A percentile compares a stretch with the other conserved stretches of the same genome.
Evolutionary conservation across 768 basidiomycete species (phyloP).

Genomic region (Mycena polygramma): DNA sequence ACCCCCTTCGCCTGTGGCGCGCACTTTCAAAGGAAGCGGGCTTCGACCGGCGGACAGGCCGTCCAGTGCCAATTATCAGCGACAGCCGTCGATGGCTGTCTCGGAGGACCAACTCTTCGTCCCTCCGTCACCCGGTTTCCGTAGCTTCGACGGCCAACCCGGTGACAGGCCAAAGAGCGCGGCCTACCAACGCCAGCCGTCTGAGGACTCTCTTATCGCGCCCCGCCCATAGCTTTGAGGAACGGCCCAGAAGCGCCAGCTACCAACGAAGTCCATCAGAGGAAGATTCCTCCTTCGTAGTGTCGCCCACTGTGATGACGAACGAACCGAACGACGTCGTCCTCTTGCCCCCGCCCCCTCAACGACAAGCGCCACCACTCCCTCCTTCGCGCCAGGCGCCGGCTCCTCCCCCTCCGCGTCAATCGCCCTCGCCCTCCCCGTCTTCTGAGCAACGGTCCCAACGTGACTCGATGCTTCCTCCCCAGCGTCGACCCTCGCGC

Average conservation of each 20-base stretch:
- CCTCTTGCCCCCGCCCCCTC: constrained; percentile 30
- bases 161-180: constrained; percentile 32
- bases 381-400: constrained; percentile 25
- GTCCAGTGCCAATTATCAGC: constrained; percentile 33
- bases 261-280: constrained; percentile 34
- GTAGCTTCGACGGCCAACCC: constrained; percentile 52
- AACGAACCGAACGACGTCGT: constrained; percentile 20
- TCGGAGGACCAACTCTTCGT: constrained; percentile 62
- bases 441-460: constrained; percentile 1
- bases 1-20: constrained; percentile 31
- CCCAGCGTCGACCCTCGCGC: constrained; percentile 5
- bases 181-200: constrained; percentile 32
- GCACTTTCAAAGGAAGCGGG: constrained; percentile 36
- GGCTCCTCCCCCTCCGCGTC: constrained; percentile 18
- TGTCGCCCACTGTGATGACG: constrained; percentile 15
- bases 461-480: constrained; percentile 1
- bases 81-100: constrained; percentile 49
- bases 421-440: constrained; percentile 16
- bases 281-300: constrained; percentile 30
- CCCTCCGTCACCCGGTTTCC: constrained; percentile 73
- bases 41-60: constrained; percentile 33
- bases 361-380: constrained; percentile 34
- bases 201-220: constrained; percentile 35
- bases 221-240: constrained; percentile 34
- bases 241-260: constrained; percentile 31